Base-by-base conservation (phyloP, 192 early-diverging fungal species). In the Coemansia umbellata region DNA sequence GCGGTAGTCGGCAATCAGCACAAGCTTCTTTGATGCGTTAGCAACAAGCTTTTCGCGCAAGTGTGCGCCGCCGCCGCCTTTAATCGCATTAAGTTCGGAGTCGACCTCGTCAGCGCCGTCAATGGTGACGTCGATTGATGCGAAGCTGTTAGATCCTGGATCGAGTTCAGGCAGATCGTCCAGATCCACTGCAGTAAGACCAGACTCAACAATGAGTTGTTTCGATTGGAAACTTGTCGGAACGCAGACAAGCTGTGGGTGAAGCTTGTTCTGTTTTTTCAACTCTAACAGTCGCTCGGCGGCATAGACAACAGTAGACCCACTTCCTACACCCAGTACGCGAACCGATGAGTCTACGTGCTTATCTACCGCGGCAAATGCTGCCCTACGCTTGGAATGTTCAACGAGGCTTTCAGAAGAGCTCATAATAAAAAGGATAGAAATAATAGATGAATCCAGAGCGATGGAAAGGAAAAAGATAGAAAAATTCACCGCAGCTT, bases 41-140 rank as follows among this genome's bases (percentile, higher is more conserved):
- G 92, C 92, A 31, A 97, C 91, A 9, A 95, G 81, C 78, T 95
- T 95, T 63, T 97, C 94, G 60, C 90, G 91, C 53, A 97, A 71
- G 43, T 97, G 94, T 43, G 91, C 92, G 22, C 76, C 94, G 45
- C 94, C 94, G 21, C 94, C 94, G 18, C 94, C 92, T 78, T 97
- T 97, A 76, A 97, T 97, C 17, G 84, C 89, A 66, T 95, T 94
- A 55, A 95, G 74, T 54, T 84, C 66, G 10, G 85, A 51, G 57
- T 97, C 94, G 26, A 88, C 84, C 66, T 90, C 86, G 63, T 89
- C 87, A 3, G 94, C 94, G 17, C 94, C 93, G 44, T 97, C 94
- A 63, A 97, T 94, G 26, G 91, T 87, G 17, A 94, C 87, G 60
- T 95, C 91, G 31, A 78, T 66, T 5, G 72, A 60, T 13, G 60